Conservation (phyloP, 1,284 basidiomycete species). For the Trichosporon ovoides region DNA sequence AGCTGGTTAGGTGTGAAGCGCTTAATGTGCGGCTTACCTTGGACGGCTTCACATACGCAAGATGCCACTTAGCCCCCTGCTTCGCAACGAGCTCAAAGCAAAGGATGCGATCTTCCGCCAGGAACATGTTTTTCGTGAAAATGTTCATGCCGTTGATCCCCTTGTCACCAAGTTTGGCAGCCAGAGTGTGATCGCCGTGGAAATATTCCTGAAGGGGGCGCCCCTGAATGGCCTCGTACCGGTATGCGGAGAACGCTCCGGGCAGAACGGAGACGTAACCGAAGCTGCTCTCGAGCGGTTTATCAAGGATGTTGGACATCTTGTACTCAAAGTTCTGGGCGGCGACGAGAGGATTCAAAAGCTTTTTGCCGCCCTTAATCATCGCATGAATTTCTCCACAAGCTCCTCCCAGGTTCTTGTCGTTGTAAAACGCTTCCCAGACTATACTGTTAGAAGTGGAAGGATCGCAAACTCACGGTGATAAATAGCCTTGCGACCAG, state of each 20-base stretch:
- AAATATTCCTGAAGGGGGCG: constrained; percentile 95
- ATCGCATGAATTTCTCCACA: constrained; percentile 92
- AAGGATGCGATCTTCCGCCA: constrained; percentile 90
- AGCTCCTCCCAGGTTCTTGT: constrained; percentile 65
- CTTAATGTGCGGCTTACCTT: constrained; percentile 52
- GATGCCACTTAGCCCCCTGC: constrained; percentile 74
- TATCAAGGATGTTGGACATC: constrained; percentile 89
- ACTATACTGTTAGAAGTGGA: constrained; percentile 45
- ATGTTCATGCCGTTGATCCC: constrained; percentile 99
- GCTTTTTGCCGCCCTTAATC: constrained; percentile 85
- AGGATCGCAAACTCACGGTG: constrained; percentile 53
- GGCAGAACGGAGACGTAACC: constrained; percentile 91
- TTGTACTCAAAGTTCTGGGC: constrained; percentile 98
- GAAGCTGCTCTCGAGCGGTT: constrained; percentile 85
- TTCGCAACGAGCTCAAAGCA: constrained; percentile 97
- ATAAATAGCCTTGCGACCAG: constrained; percentile 93
- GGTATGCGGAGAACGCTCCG: constrained; percentile 93
- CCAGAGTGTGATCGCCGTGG: constrained; percentile 92
- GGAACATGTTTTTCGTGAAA: constrained; percentile 77
- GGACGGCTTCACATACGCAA: constrained; percentile 90
- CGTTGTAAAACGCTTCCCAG: constrained; percentile 71
- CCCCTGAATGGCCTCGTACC: constrained; percentile 83
- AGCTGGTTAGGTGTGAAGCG: background rate
- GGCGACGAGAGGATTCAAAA: constrained; percentile 84
- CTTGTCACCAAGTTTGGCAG: constrained; percentile 87